phyloP scores from a whole-genome alignment of 2,329 filamentous ascomycete species.

The Coniochaeta sp. region DNA sequence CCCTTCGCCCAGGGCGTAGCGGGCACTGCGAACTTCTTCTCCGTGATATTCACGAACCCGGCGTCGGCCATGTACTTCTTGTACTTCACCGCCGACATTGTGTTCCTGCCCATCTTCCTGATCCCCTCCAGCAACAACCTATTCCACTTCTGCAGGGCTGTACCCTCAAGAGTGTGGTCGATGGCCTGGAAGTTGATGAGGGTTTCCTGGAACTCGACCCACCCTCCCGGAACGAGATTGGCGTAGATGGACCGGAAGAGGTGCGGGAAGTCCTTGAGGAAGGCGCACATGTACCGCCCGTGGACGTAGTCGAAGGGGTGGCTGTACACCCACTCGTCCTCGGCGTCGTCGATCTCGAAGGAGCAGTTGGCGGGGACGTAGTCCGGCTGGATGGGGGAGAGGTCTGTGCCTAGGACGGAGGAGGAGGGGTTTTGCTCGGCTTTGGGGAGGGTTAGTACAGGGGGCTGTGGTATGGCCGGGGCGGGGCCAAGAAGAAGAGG shows the following conservation, averaged over 20 bases:
- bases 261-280: slow-evolving; percentile 10
- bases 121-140: slow-evolving; percentile 11
- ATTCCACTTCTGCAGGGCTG: slow-evolving; percentile 14
- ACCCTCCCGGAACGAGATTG: slow-evolving; percentile 16
- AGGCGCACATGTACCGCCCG: slow-evolving; percentile 14
- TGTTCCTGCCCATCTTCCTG: slow-evolving; percentile 8
- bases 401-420: slow-evolving; percentile 16
- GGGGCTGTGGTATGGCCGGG: background rate
- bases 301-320: slow-evolving; percentile 17
- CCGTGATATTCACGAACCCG: slow-evolving; percentile 23
- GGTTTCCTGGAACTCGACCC: slow-evolving; percentile 16
- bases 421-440: slow-evolving; percentile 13
- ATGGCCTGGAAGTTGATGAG: slow-evolving; percentile 9
- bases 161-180: slow-evolving; percentile 13
- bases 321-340: slow-evolving; percentile 16
- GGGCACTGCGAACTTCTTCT: slow-evolving; percentile 23
- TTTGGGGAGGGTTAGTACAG: background rate
- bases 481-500: background rate
- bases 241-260: slow-evolving; percentile 11
- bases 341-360: slow-evolving; percentile 18
- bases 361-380: slow-evolving; percentile 18
- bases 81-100: slow-evolving; percentile 6
- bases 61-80: slow-evolving; percentile 17
- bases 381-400: slow-evolving; percentile 17
- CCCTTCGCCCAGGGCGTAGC: slow-evolving; percentile 29